Evolutionary conservation across 768 basidiomycete genomes (phyloP), one percentile per base, ranked within the genome.

Genomic region (Tulasnella sp.): DNA sequence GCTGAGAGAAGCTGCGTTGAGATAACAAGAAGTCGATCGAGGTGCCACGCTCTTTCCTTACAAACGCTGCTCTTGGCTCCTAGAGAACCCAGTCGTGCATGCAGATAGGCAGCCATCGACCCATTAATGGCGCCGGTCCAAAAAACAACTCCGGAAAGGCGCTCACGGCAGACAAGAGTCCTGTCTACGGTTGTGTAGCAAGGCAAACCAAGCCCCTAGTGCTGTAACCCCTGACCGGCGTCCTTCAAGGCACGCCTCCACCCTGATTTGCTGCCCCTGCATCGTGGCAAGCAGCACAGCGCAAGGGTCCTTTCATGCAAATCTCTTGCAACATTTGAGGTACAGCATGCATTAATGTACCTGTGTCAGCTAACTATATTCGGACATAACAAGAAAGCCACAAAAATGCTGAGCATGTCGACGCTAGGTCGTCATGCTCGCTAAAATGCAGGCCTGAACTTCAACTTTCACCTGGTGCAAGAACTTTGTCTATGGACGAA

Each of bases 261-360:
- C 61, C 61, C 61, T 67, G 61, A 67, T 9, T 67, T 67, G 61
- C 48, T 51, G 48, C 48, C 48, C 61, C 61, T 67, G 61, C 61
- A 67, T 67, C 61, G 61, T 67, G 61, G 48, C 48, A 23, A 23
- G 16, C 20, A 51, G 48, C 61, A 67, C 61, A 67, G 61, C 61
- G 32, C 1, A 29, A 67, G 61, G 61, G 61, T 67, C 32, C 23
- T 48, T 48, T 51, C 48, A 51, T 51, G 48, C 48, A 51, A 51
- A 51, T 51, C 42, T 44, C 42, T 11, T 44, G 42, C 42, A 44
- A 44, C 48, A 16, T 51, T 23, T 23, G 23, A 51, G 48, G 48
- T 51, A 51, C 48, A 23, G 48, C 48, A 18, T n/a, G 32, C 32
- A 32, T 15, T 67, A 32, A 29, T 26, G 61, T 67, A 29, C 61